Evolutionary conservation across 129 eudicot genomes (phyloP), one percentile per base, ranked within the genome.

Genomic region (Helianthus annuus): DNA sequence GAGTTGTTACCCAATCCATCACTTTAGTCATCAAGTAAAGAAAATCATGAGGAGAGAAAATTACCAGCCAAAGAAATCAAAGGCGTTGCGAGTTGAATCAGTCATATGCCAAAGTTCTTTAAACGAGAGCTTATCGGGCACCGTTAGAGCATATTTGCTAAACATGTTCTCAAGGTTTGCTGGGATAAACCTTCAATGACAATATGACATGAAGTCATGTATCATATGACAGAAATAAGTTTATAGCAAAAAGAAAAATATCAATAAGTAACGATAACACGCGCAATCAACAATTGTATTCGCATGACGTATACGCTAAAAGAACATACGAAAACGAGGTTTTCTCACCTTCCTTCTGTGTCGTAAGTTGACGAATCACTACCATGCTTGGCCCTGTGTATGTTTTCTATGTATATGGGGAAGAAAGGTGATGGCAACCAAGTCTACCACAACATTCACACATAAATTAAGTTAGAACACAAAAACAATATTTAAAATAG

Each of bases 381-480:
- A 60, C 91, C 96, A 67, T 88, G 91, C 71, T 88, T 88, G 44
- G 85, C 83, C 71, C 62, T 77, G 51, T 88, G 96, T 68, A 88
- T 80, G 83, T 88, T 83, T 14, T 70, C 71, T 69, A 83, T 77
- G 83, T 88, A 83, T 36, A 88, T 83, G 6, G 91, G 87, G 76
- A 85, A 83, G 76, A 83, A 70, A 19, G 85, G 91, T 0, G 88
- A 85, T 7, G 95, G 96, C 36, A 88, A 51, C 95, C 95, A 88
- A 56, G 83, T 79, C 95, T 88, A 77, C 54, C 67, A 64, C 62
- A 46, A 53, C 48, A 57, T 67, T 13, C 58, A 59, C 70, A 39
- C 55, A 19, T 4, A 65, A 64, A 29, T 5, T 17, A 4, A 10
- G 62, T 32, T 64, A 58, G 68, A 27, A 56, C 9, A 48, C 10